Percentiles rank a stretch among this genome's conserved stretches.
These are phyloP conservation scores for Huntiella bhutanensis DNA, from an alignment of 2,329 filamentous ascomycete species.

Conservation along the genomic window DNA sequence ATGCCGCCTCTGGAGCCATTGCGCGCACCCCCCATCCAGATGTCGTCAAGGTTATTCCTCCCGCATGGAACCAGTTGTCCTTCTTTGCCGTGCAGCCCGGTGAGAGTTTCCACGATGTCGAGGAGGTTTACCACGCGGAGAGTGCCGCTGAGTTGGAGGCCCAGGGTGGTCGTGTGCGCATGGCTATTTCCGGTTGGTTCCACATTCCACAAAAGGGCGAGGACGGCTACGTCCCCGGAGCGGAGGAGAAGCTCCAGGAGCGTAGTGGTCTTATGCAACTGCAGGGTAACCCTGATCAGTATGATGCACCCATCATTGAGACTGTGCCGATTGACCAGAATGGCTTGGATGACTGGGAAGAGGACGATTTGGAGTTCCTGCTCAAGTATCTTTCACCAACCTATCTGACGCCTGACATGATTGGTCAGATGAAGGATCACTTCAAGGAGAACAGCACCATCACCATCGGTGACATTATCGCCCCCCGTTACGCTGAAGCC, in stretches of 20 bases:
- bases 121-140: slow-evolving; percentile 73
- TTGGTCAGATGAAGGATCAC: slow-evolving; percentile 60
- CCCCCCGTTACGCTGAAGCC: slow-evolving; percentile 52
- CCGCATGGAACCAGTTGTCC: slow-evolving; percentile 90
- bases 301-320: slow-evolving; percentile 57
- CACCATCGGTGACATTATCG: slow-evolving; percentile 60
- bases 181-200: slow-evolving; percentile 98
- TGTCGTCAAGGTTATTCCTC: slow-evolving; percentile 65
- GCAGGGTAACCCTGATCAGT: slow-evolving; percentile 76
- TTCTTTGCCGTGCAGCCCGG: slow-evolving; percentile 97
- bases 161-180: slow-evolving; percentile 63
- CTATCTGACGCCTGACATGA: slow-evolving; percentile 80
- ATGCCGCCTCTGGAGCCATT: slow-evolving; percentile 47
- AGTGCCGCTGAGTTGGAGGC: slow-evolving; percentile 40
- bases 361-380: slow-evolving; percentile 71
- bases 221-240: slow-evolving; percentile 71
- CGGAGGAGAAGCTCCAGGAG: slow-evolving; percentile 73
- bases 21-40: slow-evolving; percentile 69
- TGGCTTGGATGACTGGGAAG: slow-evolving; percentile 42
- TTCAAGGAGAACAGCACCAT: slow-evolving; percentile 75
- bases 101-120: slow-evolving; percentile 97
- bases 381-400: slow-evolving; percentile 77
- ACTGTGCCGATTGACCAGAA: slow-evolving; percentile 28
- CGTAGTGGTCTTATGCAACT: slow-evolving; percentile 86
- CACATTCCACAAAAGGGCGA: slow-evolving; percentile 93